A percentile compares a stretch with the other conserved stretches of the same genome.
Conservation (phyloP, 139 green algal species). For the Coelastrella sp. region DNA sequence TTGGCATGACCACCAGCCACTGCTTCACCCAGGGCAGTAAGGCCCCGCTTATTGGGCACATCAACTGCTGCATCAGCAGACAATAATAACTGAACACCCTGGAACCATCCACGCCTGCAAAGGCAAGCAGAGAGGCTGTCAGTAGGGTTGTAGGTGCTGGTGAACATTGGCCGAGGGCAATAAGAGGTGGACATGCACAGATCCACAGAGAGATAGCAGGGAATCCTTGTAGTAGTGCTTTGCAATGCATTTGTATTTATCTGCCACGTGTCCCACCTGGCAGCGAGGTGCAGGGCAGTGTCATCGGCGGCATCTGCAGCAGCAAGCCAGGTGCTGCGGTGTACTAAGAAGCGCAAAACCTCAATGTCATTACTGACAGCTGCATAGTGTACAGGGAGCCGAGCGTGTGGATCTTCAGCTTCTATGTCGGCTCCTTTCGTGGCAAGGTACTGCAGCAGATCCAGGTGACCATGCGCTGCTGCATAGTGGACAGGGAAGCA, state of each 20-base stretch:
- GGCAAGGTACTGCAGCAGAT: slow-evolving; percentile 62
- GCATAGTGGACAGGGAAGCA: slow-evolving; percentile 74
- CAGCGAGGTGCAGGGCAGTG: slow-evolving; percentile 77
- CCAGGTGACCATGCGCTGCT: slow-evolving; percentile 64
- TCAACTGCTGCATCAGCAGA: slow-evolving; percentile 48
- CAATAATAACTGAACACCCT: slow-evolving; percentile 60
- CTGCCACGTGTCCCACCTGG: slow-evolving; percentile 28
- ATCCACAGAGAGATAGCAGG: no score
- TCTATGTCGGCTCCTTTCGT: slow-evolving; percentile 73
- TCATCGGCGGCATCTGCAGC: slow-evolving; percentile 66
- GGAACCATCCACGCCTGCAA: slow-evolving; percentile 33
- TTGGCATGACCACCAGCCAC: slow-evolving; percentile 53
- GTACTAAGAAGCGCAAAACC: slow-evolving; percentile 58
- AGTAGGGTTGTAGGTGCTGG: background rate
- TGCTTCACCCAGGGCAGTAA: slow-evolving; percentile 73
- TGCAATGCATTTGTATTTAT: background rate
- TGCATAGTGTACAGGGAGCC: slow-evolving; percentile 77
- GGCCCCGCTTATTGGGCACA: slow-evolving; percentile 70
- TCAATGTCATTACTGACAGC: slow-evolving; percentile 30
- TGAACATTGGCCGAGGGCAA: no score
- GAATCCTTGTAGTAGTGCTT: background rate
- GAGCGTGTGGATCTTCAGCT: slow-evolving; percentile 64
- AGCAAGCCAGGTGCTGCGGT: slow-evolving; percentile 70
- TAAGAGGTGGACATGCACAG: no score
- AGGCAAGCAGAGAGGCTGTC: background rate